Evolutionary conservation across 176 grass and related monocot species (phyloP).

Genomic region (Oryza glaberrima): DNA sequence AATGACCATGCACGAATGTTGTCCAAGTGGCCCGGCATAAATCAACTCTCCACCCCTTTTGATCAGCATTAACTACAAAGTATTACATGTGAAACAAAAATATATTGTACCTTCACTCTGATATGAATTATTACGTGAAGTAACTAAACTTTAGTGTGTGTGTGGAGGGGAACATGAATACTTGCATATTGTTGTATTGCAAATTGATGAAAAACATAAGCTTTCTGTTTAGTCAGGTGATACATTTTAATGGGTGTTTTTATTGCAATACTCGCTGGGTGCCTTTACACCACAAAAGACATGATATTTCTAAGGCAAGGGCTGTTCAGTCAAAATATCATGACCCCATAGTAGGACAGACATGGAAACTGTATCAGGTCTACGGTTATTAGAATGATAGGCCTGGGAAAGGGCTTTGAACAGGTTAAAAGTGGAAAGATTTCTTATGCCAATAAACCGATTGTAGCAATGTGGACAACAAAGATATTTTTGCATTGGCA

Average conservation of each 20-base stretch:
- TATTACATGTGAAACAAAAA: slow-evolving; percentile 9
- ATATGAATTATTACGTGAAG: neutral
- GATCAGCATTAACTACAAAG: slow-evolving; percentile 73
- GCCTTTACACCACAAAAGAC: neutral
- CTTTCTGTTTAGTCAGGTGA: neutral
- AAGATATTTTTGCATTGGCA: neutral
- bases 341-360: neutral
- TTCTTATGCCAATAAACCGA: neutral
- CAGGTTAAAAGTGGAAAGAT: neutral
- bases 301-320: neutral
- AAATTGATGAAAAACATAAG: neutral
- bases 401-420: neutral
- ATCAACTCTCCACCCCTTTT: slow-evolving; percentile 89
- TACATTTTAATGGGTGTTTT: neutral
- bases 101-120: slow-evolving; percentile 2
- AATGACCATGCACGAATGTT: slow-evolving; percentile 66
- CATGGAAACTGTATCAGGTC: neutral
- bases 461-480: neutral
- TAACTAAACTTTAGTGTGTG: neutral
- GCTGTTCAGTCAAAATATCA: neutral
- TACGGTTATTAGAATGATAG: too few relatives aligned
- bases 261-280: neutral
- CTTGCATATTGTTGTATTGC: too few relatives aligned
- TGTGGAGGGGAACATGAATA: too few relatives aligned
- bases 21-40: slow-evolving; percentile 66